Base-by-base conservation (phyloP, 2,329 filamentous ascomycete genomes). In the Cercospora sp. region DNA sequence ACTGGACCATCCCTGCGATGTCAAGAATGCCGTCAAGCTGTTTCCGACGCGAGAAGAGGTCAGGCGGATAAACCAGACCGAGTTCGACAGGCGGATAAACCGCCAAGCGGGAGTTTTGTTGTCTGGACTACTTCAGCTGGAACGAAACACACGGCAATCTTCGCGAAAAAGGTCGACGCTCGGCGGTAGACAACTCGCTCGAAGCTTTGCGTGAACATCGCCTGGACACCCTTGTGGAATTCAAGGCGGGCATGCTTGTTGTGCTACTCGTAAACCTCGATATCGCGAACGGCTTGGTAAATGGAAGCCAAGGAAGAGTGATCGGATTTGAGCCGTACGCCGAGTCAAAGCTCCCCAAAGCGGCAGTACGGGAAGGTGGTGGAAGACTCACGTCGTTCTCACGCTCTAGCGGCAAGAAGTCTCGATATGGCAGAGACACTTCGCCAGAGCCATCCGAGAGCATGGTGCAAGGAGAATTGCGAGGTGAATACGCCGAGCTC, bases 161-260 rank as follows among this genome's bases (percentile, higher is more conserved):
- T 3, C 60, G 60, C 16, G 63, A 60, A 13, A 72, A 72, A 55
- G 69, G 68, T n/a, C 60, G 51, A 5, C 53, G 67, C 18, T 53
- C 63, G 28, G 62, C 63, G 18, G 45, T 48, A 23, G 68, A 72
- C 51, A 63, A 64, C n/a, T 68, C 65, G 10, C 76, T 84, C 1
- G 73, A 77, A 23, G 68, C 64, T n/a, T 60, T 69, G 8, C 65
- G 67, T 28, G 72, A 73, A 13, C 84, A 87, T 69, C 80, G 82
- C 1, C 85, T 82, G 63, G 82, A 84, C 10, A 71, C 78, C 0
- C 70, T 75, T 2, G 74, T 85, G 6, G 75, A 83, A 64, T 78
- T 87, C 13, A 87, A 87, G 66, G 72, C 79, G 36, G 82, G 82
- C 18, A 85, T 85, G 82, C 79, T 82, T 2, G 84, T 88, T 5